phyloP scores from a whole-genome alignment of 331 rosid genomes.

The Malus hybrid region DNA sequence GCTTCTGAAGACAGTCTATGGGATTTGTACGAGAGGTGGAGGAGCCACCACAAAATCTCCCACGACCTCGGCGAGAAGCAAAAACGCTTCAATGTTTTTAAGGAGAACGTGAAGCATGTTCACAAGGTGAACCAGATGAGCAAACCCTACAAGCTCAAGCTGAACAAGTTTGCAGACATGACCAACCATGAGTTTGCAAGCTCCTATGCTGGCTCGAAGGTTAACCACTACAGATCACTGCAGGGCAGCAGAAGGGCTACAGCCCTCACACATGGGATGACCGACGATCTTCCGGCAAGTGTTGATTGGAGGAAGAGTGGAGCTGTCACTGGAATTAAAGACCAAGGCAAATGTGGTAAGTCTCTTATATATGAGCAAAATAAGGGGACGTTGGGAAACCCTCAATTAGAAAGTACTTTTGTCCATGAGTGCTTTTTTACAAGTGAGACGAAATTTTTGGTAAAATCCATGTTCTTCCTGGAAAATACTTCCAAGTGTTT shows the following conservation, averaged over 20 bases:
- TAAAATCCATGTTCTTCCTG: no score
- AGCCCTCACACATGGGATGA: slow-evolving; percentile 42
- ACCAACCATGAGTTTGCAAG: slow-evolving; percentile 60
- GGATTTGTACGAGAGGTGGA: slow-evolving; percentile 72
- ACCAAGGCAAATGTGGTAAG: slow-evolving; percentile 75
- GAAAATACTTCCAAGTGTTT: no score
- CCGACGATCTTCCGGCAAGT: slow-evolving; percentile 32
- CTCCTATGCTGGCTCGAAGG: slow-evolving; percentile 51
- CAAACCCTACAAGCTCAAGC: slow-evolving; percentile 73
- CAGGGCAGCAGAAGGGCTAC: slow-evolving; percentile 26
- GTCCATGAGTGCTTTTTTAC: no score
- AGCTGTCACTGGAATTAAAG: slow-evolving; percentile 55
- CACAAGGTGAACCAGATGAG: slow-evolving; percentile 56
- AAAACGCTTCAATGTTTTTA: slow-evolving; percentile 72
- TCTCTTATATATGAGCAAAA: neutral
- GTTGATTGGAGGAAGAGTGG: slow-evolving; percentile 87
- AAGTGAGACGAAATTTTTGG: no score
- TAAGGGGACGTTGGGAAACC: no score
- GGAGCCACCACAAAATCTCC: slow-evolving; percentile 62
- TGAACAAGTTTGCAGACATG: slow-evolving; percentile 79
- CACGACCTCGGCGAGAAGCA: slow-evolving; percentile 45
- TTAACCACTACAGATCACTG: slow-evolving; percentile 48
- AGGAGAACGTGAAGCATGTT: slow-evolving; percentile 61
- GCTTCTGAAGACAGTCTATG: slow-evolving; percentile 45
- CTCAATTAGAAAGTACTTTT: no score